Evolutionary conservation across 2,329 filamentous ascomycete species (phyloP), one percentile per base, ranked within the genome.

Genomic region (Dactylellina sp.): DNA sequence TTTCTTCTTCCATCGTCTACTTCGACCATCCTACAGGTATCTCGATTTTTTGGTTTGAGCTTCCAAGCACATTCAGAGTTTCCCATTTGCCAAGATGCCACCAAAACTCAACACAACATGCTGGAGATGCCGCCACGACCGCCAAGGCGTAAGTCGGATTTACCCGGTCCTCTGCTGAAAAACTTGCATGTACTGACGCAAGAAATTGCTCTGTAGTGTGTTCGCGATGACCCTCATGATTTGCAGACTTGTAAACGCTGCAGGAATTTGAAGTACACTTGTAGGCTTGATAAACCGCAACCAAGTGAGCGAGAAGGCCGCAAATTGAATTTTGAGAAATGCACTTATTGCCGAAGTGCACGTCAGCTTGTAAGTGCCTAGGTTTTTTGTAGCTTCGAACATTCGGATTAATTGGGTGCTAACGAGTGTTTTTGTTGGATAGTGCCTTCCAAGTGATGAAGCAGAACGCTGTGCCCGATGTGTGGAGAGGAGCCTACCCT

Each of bases 41-140:
- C n/a, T n/a, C n/a, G n/a, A n/a, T n/a, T n/a, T n/a, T n/a, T n/a
- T n/a, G n/a, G n/a, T n/a, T n/a, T n/a, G n/a, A n/a, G n/a, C n/a
- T n/a, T n/a, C n/a, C n/a, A n/a, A n/a, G n/a, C n/a, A n/a, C n/a
- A n/a, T n/a, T 14, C 7, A 14, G 46, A 42, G 53, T 18, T 44
- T 18, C 42, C 12, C 5, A 57, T 60, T 18, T 28, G 7, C 16
- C 20, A 68, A 18, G 24, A 72, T 72, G 68, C 68, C 68, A 24
- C 68, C 68, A 60, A 72, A 61, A 47, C 55, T 32, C 68, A 72
- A 64, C 53, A 60, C 66, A 46, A 52, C 49, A 46, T 72, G 68
- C 53, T 72, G 60, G 68, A 59, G 68, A 44, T 72, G 68, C 50
- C 59, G 68, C 42, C 68, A 53, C 12, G 68, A 72, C 37, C 68